phyloP scores from a whole-genome alignment of 2,329 filamentous ascomycete species.

The Sporothrix globosa region DNA sequence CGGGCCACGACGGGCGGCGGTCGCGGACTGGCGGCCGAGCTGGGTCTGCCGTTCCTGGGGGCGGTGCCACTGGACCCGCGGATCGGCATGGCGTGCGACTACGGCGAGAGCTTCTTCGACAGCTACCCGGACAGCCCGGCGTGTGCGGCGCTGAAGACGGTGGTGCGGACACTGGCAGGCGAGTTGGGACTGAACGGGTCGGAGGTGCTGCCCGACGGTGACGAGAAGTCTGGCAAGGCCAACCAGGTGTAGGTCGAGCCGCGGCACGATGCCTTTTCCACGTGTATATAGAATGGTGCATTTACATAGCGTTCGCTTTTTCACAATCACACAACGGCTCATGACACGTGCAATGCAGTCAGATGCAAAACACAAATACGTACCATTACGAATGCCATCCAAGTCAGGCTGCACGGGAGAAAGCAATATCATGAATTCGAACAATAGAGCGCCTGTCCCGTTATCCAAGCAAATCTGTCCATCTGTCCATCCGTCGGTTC shows the following conservation, averaged over 20 bases:
- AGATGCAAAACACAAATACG: no score
- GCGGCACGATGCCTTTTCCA: not conserved
- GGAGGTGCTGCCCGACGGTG: conserved; percentile 51
- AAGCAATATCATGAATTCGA: not conserved
- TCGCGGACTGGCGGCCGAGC: conserved; percentile 76
- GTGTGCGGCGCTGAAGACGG: conserved; percentile 75
- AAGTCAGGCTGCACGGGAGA: not conserved
- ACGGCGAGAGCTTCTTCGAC: conserved; percentile 96
- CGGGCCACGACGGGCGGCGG: conserved; percentile 88
- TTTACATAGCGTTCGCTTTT: conserved; percentile 23
- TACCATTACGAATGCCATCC: not conserved
- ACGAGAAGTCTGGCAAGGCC: not conserved
- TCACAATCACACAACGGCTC: conserved; percentile 6
- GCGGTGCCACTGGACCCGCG: conserved; percentile 88
- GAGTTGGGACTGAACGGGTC: conserved; percentile 67
- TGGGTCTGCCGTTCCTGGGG: conserved; percentile 85
- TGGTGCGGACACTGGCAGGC: conserved; percentile 73
- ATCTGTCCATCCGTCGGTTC: not conserved
- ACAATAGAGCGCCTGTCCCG: conserved; percentile 11
- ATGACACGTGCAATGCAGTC: not conserved
- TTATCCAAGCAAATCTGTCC: conserved; percentile 15
- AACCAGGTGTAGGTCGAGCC: not conserved
- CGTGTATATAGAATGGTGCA: conserved; percentile 10
- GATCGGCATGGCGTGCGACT: conserved; percentile 96
- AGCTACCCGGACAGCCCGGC: conserved; percentile 91